Evolutionary conservation across 2,329 filamentous ascomycete genomes (phyloP), one percentile per base, ranked within the genome.

Genomic region (Pseudocercospora macadamiae): DNA sequence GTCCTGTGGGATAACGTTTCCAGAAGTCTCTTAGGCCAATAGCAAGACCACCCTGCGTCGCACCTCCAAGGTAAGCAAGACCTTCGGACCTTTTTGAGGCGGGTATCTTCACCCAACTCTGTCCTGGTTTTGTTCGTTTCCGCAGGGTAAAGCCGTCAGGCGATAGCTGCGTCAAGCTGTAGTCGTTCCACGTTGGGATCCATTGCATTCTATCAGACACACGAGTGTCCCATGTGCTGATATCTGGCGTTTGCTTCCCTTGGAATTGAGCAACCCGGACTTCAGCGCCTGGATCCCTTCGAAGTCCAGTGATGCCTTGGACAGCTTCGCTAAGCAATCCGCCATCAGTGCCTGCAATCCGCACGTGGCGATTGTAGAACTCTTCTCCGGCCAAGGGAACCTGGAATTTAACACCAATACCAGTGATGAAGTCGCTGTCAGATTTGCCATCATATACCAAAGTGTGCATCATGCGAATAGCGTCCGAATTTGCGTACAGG

Each of bases 1-100:
- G 70, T 3, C 81, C 79, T 0, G 82, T 84, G 0, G 85, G 85
- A 62, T 84, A 86, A 14, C 82, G 78, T 73, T 87, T 83, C 85
- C 85, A 87, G 68, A 87, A 87, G 64, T 87, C 80, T 2, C 81
- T 79, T 47, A 85, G 75, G 0, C 83, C 83, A 4, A 87, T 69
- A 1, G 82, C 84, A 1, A 88, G 74, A 10, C 85, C 85, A n/a
- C 85, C 85, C 2, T 74, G 71, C 0, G 77, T 80, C 4, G 84
- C 81, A 8, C 81, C 80, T 1, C 85, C 85, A 0, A 87, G 77
- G 61, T 87, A 88, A 0, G 79, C 83, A 0, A 86, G 71, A 0
- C 85, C 85, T 0, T 79, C 80, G 1, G 85, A 78, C 1, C 83
- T 77, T 1, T 80, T 83, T 1, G 83, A 83, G 0, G 82, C 84